Conservation (phyloP, 345 rosid species). For the Lepidium sativum region DNA sequence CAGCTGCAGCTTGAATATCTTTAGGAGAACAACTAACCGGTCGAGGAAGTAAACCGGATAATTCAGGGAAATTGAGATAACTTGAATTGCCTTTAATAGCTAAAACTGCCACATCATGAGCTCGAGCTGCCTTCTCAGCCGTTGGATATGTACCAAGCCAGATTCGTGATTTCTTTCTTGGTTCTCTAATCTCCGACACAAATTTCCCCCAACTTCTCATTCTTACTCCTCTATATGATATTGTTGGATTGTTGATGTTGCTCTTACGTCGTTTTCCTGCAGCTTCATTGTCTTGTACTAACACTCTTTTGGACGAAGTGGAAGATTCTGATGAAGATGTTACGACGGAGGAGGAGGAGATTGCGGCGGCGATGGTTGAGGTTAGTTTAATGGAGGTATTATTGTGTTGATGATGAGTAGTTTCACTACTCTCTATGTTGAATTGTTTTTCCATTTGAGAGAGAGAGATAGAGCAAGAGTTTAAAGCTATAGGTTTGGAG, state of each 20-base stretch:
- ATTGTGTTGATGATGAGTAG: conserved; percentile 15
- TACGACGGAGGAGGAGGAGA: conserved; percentile 13
- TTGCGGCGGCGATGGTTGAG: conserved; percentile 5
- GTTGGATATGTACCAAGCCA: conserved; percentile 91
- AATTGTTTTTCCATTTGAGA: conserved; percentile 21
- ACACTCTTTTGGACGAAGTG: conserved; percentile 3
- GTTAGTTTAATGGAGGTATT: conserved; percentile 7
- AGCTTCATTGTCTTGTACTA: neutral
- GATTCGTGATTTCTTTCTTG: conserved; percentile 82
- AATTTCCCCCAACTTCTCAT: conserved; percentile 95
- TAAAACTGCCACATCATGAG: conserved; percentile 83
- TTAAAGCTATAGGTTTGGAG: conserved; percentile 16
- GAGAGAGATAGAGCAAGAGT: conserved; percentile 15
- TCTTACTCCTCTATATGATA: conserved; percentile 76
- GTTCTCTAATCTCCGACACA: conserved; percentile 91
- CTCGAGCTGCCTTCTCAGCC: conserved; percentile 95
- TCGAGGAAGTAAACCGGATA: conserved; percentile 54
- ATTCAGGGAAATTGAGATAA: conserved; percentile 69
- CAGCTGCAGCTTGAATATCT: conserved; percentile 82
- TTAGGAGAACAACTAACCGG: conserved; percentile 55
- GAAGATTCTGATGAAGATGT: conserved; percentile 22
- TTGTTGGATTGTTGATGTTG: conserved; percentile 25
- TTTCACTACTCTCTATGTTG: conserved; percentile 38
- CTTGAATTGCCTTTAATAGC: conserved; percentile 67
- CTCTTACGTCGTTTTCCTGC: conserved; percentile 7